These are phyloP conservation scores for Coprinopsis sp. DNA, from an alignment of 768 basidiomycete species.

Conservation along the genomic window DNA sequence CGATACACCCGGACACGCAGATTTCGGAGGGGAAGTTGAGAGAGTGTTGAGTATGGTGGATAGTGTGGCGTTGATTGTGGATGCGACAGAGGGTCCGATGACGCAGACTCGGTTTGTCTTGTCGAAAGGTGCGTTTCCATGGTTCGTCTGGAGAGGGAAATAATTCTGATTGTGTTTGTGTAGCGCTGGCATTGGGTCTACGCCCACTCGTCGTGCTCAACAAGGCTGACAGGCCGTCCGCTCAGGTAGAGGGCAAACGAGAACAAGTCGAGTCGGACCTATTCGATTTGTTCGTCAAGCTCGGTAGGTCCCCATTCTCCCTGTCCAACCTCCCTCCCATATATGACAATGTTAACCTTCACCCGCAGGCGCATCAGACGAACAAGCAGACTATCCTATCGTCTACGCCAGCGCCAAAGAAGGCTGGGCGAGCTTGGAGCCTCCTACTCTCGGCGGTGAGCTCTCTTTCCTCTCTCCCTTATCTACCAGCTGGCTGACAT, in stretches of 20 bases:
- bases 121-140: too few species aligned
- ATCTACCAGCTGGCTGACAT: too few species aligned
- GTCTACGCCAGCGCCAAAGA: constrained; percentile 49
- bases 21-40: constrained; percentile 61
- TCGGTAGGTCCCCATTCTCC: too few species aligned
- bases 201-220: constrained; percentile 49
- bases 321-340: too few species aligned
- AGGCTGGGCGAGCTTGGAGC: constrained; percentile 38
- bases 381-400: constrained; percentile 47
- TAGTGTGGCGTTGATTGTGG: constrained; percentile 55
- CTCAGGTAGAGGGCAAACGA: constrained; percentile 36
- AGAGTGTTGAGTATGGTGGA: constrained; percentile 59
- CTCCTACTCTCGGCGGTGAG: constrained; percentile 18
- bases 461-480: too few species aligned
- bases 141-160: too few species aligned
- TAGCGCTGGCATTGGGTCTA: background rate
- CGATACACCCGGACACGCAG: constrained; percentile 60
- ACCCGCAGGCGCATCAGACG: constrained; percentile 48
- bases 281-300: constrained; percentile 47
- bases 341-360: too few species aligned
- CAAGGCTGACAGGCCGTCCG: constrained; percentile 42
- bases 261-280: constrained; percentile 49
- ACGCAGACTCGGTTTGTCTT: constrained; percentile 54
- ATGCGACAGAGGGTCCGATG: constrained; percentile 59
- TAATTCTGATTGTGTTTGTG: constrained; percentile 36